Evolutionary conservation across 139 green algal genomes (phyloP).

Genomic region (Auxenochlorella protothecoides): DNA sequence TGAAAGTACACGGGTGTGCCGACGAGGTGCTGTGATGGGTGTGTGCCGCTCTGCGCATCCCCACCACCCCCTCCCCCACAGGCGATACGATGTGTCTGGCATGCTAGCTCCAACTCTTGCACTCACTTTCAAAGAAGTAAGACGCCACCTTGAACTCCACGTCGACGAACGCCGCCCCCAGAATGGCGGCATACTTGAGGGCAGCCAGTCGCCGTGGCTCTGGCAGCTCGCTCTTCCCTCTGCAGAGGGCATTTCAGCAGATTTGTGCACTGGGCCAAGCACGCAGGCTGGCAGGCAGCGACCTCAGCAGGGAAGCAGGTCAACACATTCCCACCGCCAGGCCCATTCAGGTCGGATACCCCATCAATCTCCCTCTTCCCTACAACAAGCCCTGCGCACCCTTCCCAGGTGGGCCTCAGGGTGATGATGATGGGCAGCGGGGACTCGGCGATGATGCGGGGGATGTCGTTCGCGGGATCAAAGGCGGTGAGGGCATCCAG

Average conservation of each 20-base stretch:
- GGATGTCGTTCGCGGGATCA: conserved; percentile 33
- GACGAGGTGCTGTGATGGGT: too few species aligned
- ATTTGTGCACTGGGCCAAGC: too few species aligned
- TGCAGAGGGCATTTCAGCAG: conserved; percentile 7
- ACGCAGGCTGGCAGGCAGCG: too few species aligned
- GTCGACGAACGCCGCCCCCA: conserved; percentile 81
- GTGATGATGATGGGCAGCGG: conserved; percentile 72
- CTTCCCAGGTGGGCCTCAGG: conserved; percentile 81
- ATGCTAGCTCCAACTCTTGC: too few species aligned
- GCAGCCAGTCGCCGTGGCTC: conserved; percentile 61
- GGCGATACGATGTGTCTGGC: too few species aligned
- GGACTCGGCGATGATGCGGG: conserved; percentile 46
- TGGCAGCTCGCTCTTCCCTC: conserved; percentile 71
- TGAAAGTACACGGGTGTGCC: too few species aligned
- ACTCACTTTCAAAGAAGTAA: conserved; percentile 56
- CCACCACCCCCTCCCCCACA: too few species aligned
- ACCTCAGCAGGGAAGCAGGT: neutral
- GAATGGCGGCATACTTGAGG: conserved; percentile 54
- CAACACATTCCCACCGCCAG: neutral
- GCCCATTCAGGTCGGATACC: neutral
- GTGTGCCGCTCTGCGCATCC: too few species aligned
- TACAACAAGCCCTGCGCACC: conserved; percentile 31
- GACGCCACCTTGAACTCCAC: conserved; percentile 75
- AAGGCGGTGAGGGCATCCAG: conserved; percentile 67
- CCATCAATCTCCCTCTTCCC: neutral